Conservation (phyloP, 768 basidiomycete genomes). For the Termitomyces sp. region DNA sequence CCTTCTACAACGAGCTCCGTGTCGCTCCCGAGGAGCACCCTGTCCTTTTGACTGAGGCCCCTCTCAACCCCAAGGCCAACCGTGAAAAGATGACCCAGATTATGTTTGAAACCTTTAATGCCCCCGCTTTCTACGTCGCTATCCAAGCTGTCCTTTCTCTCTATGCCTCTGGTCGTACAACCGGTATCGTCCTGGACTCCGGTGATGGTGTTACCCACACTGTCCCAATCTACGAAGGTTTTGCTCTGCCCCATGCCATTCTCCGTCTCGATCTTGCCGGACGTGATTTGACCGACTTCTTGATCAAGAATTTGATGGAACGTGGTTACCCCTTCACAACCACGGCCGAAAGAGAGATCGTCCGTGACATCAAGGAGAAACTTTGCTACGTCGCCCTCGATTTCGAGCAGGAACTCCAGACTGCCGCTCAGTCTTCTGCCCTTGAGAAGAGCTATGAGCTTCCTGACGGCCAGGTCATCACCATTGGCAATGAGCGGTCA, state of each 20-base stretch:
- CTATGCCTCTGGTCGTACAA: conserved; percentile 94
- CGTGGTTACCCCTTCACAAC: conserved; percentile 95
- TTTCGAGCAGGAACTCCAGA: conserved; percentile 91
- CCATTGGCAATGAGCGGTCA: conserved; percentile 88
- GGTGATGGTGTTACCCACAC: conserved; percentile 97
- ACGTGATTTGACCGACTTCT: conserved; percentile 82
- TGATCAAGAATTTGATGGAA: conserved; percentile 85
- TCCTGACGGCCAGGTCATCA: conserved; percentile 92
- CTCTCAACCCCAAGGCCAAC: conserved; percentile 91
- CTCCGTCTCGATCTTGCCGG: conserved; percentile 90
- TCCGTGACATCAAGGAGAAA: conserved; percentile 97
- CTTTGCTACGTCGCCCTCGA: conserved; percentile 93
- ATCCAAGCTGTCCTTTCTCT: conserved; percentile 90
- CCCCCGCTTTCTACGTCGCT: conserved; percentile 87
- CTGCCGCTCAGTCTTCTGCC: conserved; percentile 83
- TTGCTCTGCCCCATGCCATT: conserved; percentile 90
- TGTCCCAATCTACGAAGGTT: conserved; percentile 95
- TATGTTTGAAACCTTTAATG: conserved; percentile 97
- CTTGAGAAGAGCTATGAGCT: conserved; percentile 94
- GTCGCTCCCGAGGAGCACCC: conserved; percentile 93
- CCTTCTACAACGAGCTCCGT: conserved; percentile 94
- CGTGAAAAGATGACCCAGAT: conserved; percentile 94
- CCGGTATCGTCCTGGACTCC: conserved; percentile 92
- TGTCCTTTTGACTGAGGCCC: conserved; percentile 87
- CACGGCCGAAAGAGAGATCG: conserved; percentile 90